phyloP scores from a whole-genome alignment of 345 rosid species.

The Heritiera littoralis region DNA sequence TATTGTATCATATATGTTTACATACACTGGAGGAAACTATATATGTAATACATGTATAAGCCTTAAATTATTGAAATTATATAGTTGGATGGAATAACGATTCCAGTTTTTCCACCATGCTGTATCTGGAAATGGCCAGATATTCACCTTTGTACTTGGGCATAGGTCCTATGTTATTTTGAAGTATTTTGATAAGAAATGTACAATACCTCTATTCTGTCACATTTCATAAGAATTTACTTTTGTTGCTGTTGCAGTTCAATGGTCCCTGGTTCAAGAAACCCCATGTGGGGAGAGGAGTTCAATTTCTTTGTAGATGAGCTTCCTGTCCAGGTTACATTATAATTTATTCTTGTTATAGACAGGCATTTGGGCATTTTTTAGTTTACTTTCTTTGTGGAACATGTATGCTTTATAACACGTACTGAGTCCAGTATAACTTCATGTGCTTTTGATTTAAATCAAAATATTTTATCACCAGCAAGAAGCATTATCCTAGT shows the following conservation, averaged over 20 bases:
- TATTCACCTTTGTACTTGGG: neutral
- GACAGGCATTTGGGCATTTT: neutral
- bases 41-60: neutral
- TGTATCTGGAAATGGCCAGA: slow-evolving; percentile 4
- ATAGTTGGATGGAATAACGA: neutral
- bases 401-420: neutral
- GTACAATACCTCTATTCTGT: neutral
- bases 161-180: neutral
- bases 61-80: slow-evolving; percentile 8
- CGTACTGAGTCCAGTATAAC: neutral
- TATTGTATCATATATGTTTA: neutral
- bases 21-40: neutral
- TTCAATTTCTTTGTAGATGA: slow-evolving; percentile 84
- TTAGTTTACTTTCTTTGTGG: neutral
- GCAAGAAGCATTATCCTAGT: neutral
- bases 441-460: neutral
- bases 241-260: slow-evolving; percentile 56
- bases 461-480: slow-evolving; percentile 3
- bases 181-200: neutral
- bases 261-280: slow-evolving; percentile 97
- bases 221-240: slow-evolving; percentile 8
- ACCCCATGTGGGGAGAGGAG: slow-evolving; percentile 99
- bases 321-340: slow-evolving; percentile 83
- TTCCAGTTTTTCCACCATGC: neutral
- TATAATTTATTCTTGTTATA: slow-evolving; percentile 13